A percentile compares a stretch with the other conserved stretches of the same genome.
These are phyloP conservation scores for Fusarium sp. DNA, from an alignment of 2,329 filamentous ascomycete genomes.

Conservation along the genomic window DNA sequence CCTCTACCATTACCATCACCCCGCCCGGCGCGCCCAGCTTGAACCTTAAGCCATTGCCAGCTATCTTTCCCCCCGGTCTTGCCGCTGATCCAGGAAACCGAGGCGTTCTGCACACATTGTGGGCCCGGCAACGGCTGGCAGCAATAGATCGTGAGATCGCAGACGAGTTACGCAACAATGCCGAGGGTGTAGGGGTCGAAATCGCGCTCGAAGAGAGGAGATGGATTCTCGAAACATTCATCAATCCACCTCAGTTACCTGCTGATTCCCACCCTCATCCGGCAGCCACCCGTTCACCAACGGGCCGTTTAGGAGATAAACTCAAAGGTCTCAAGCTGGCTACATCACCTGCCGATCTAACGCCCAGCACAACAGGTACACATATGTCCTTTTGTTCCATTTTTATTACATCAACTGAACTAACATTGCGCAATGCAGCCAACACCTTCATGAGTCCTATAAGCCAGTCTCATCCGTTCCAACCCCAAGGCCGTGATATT, in stretches of 20 bases:
- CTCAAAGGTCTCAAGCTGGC: slow-evolving; percentile 81
- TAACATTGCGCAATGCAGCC: slow-evolving; percentile 40
- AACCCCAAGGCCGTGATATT: slow-evolving; percentile 49
- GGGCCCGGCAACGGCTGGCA: slow-evolving; percentile 84
- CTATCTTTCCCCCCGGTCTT: slow-evolving; percentile 84
- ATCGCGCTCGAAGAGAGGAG: slow-evolving; percentile 86
- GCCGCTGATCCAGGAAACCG: slow-evolving; percentile 78
- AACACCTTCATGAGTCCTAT: slow-evolving; percentile 52
- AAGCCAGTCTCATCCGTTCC: slow-evolving; percentile 51
- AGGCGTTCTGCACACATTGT: slow-evolving; percentile 88
- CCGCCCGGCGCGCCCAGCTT: slow-evolving; percentile 57
- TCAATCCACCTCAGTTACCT: slow-evolving; percentile 44
- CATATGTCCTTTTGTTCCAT: neutral
- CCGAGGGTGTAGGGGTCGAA: slow-evolving; percentile 83
- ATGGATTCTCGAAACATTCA: slow-evolving; percentile 86
- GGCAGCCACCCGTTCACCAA: slow-evolving; percentile 72
- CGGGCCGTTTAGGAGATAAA: slow-evolving; percentile 81
- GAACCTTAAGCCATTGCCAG: slow-evolving; percentile 81
- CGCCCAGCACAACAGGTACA: slow-evolving; percentile 63
- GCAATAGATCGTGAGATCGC: slow-evolving; percentile 82
- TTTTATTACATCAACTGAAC: slow-evolving; percentile 27
- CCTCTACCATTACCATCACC: slow-evolving; percentile 76
- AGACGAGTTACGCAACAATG: slow-evolving; percentile 76
- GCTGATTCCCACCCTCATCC: slow-evolving; percentile 47
- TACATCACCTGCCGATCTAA: slow-evolving; percentile 75